Percentiles rank a stretch among this genome's conserved stretches.
phyloP scores from a whole-genome alignment of 495 filamentous ascomycete genomes.

The Achaetomiella virescens region DNA sequence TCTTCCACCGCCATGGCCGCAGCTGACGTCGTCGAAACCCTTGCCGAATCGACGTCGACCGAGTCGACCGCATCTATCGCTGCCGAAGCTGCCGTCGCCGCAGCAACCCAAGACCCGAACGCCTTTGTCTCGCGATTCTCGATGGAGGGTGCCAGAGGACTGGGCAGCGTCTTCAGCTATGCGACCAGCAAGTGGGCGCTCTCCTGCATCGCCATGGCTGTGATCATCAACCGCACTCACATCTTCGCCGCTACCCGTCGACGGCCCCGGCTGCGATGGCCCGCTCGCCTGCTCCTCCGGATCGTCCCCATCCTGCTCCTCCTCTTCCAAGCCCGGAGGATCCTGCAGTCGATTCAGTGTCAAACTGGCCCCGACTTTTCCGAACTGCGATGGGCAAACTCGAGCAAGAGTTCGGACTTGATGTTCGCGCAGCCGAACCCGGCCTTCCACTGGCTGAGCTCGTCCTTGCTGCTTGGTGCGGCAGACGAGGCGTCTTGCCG shows the following conservation, averaged over 20 bases:
- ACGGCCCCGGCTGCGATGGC: conserved; percentile 64
- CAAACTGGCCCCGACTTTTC: conserved; percentile 80
- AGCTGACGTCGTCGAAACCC: conserved; percentile 14
- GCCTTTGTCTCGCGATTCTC: conserved; percentile 43
- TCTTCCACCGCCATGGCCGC: conserved; percentile 28
- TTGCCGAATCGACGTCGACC: conserved; percentile 24
- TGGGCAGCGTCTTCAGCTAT: conserved; percentile 89
- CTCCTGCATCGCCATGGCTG: conserved; percentile 72
- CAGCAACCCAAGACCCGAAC: conserved; percentile 32
- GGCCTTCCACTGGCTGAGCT: conserved; percentile 63
- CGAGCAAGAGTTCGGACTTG: conserved; percentile 57
- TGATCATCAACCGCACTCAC: conserved; percentile 84
- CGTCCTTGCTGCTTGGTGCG: conserved; percentile 59
- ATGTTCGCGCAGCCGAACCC: conserved; percentile 68
- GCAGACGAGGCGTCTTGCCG: conserved; percentile 64
- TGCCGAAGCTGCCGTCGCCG: conserved; percentile 23
- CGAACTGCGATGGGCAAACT: conserved; percentile 64
- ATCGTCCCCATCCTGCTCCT: conserved; percentile 72
- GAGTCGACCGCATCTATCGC: conserved; percentile 6
- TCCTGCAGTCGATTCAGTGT: conserved; percentile 85
- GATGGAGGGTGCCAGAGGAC: conserved; percentile 46
- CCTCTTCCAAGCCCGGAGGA: conserved; percentile 53
- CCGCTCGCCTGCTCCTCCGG: conserved; percentile 65
- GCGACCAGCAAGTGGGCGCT: conserved; percentile 92
- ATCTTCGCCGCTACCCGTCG: conserved; percentile 87